These are phyloP conservation scores for Neonectria punicea DNA, from an alignment of 2,329 filamentous ascomycete genomes.

Conservation along the genomic window DNA sequence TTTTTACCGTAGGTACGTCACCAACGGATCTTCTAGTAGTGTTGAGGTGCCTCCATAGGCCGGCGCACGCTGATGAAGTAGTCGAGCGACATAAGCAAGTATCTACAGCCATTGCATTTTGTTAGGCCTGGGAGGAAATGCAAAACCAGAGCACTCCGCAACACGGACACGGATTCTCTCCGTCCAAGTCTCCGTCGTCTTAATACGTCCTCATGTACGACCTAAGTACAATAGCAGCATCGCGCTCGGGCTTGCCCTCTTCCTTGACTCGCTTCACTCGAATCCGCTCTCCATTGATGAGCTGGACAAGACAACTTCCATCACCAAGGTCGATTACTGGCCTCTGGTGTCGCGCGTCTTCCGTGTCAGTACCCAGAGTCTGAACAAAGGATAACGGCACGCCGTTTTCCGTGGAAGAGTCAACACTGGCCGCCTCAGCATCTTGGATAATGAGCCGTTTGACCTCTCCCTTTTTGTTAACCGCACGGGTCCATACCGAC, in stretches of 20 bases:
- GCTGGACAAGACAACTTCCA: conserved; percentile 38
- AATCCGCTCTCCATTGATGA: conserved; percentile 36
- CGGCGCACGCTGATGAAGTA: too few species aligned
- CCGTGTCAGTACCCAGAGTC: conserved; percentile 6
- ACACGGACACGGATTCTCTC: neutral
- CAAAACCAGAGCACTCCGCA: too few species aligned
- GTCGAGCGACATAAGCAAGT: too few species aligned
- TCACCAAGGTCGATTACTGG: conserved; percentile 24
- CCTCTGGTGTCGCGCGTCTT: conserved; percentile 14
- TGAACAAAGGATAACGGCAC: conserved; percentile 33
- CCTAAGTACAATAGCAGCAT: conserved; percentile 40
- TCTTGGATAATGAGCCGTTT: conserved; percentile 55
- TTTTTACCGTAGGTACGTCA: neutral
- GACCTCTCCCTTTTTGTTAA: conserved; percentile 36
- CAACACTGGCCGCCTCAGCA: conserved; percentile 36
- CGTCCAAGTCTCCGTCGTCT: neutral
- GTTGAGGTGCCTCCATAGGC: too few species aligned
- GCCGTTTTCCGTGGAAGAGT: neutral
- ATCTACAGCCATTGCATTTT: too few species aligned
- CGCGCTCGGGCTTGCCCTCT: conserved; percentile 46
- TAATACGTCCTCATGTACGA: conserved; percentile 13
- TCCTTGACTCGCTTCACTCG: conserved; percentile 47
- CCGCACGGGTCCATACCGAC: conserved; percentile 68
- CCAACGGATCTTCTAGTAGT: neutral
- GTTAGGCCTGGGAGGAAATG: neutral